Percentiles rank a stretch among this genome's conserved stretches.
Conservation (phyloP, 116 monocot genomes). For the Iris pallida region DNA sequence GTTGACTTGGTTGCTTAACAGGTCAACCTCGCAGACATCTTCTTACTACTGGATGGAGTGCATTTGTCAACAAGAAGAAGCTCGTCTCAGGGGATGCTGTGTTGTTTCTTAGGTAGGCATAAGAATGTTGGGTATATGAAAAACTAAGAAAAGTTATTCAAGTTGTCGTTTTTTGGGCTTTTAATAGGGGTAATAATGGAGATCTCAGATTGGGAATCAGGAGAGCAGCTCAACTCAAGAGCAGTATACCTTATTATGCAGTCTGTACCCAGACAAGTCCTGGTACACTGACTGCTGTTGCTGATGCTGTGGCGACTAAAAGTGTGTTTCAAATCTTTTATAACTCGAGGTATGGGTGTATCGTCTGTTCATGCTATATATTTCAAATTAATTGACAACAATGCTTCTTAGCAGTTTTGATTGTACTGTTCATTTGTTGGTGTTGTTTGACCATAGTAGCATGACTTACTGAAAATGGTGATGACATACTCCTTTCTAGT, state of each 20-base stretch:
- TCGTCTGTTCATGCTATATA: neutral
- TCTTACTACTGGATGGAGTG: slow-evolving; percentile 87
- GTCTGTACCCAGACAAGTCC: slow-evolving; percentile 20
- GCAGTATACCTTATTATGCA: slow-evolving; percentile 17
- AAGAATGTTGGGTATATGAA: neutral
- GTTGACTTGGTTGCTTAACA: slow-evolving; percentile 10
- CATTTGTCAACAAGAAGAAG: slow-evolving; percentile 79
- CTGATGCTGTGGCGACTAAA: slow-evolving; percentile 46
- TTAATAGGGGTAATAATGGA: slow-evolving; percentile 69
- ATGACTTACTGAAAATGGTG: no score
- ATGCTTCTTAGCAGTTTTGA: neutral
- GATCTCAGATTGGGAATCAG: slow-evolving; percentile 84
- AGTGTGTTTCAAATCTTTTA: slow-evolving; percentile 62
- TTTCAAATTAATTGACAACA: neutral
- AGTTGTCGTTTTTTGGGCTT: neutral
- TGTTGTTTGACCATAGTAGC: no score
- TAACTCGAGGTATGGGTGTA: slow-evolving; percentile 63
- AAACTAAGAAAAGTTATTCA: neutral
- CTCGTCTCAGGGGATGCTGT: slow-evolving; percentile 82
- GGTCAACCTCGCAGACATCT: slow-evolving; percentile 80
- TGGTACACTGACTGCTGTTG: slow-evolving; percentile 28
- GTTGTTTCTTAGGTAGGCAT: slow-evolving; percentile 62
- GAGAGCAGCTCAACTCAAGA: slow-evolving; percentile 58
- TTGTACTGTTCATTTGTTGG: neutral
- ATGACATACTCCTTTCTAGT: no score